phyloP scores from a whole-genome alignment of 2,329 filamentous ascomycete genomes.

The Zasmidium angulare region DNA sequence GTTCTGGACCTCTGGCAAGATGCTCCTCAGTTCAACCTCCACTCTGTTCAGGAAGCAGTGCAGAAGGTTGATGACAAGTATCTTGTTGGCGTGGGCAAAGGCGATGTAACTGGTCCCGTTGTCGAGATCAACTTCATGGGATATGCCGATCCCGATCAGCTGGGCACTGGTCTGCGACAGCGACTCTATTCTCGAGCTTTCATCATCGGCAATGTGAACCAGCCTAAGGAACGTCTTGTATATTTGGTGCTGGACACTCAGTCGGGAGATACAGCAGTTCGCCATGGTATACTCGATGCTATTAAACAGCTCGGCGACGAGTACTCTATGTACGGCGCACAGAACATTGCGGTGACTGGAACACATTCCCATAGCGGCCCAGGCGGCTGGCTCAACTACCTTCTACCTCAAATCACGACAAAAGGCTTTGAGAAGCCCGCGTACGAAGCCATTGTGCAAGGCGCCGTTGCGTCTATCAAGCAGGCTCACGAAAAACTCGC shows the following conservation, averaged over 20 bases:
- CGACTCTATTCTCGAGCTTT: conserved; percentile 87
- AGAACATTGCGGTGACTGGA: conserved; percentile 85
- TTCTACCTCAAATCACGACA: conserved; percentile 86
- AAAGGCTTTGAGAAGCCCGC: conserved; percentile 83
- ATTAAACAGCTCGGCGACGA: conserved; percentile 67
- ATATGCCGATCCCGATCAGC: conserved; percentile 82
- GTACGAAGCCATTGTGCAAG: conserved; percentile 85
- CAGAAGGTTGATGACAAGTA: conserved; percentile 43
- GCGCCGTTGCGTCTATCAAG: conserved; percentile 76
- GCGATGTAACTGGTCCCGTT: conserved; percentile 75
- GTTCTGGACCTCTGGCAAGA: conserved; percentile 14
- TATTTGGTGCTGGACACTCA: conserved; percentile 87
- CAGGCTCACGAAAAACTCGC: conserved; percentile 72
- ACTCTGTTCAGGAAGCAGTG: background rate
- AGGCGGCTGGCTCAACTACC: conserved; percentile 90
- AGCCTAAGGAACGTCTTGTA: conserved; percentile 70
- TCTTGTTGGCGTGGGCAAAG: conserved; percentile 68
- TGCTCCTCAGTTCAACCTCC: conserved; percentile 3
- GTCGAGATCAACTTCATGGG: conserved; percentile 91
- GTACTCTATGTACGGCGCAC: conserved; percentile 71
- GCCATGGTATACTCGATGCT: conserved; percentile 80
- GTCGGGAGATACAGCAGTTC: conserved; percentile 83
- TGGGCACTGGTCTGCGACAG: conserved; percentile 81
- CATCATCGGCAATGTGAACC: conserved; percentile 70
- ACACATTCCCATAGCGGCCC: conserved; percentile 93